phyloP scores from a whole-genome alignment of 1,284 basidiomycete genomes.

The Trichosporon ovoides region DNA sequence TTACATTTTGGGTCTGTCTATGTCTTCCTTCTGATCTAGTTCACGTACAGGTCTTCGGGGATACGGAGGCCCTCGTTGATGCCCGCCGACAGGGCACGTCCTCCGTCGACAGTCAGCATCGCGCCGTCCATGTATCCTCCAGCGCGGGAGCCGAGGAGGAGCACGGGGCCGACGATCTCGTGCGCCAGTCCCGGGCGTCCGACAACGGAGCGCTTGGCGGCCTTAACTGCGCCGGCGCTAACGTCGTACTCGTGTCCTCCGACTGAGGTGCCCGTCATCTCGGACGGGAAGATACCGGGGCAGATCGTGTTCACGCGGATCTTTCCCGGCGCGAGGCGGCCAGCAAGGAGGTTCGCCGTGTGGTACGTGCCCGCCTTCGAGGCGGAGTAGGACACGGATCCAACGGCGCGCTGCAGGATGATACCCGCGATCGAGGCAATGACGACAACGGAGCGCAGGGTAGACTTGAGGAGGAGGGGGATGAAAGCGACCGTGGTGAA shows the following conservation, averaged over 20 bases:
- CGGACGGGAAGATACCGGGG: constrained; percentile 39
- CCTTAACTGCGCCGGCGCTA: constrained; percentile 21
- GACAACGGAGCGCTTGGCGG: constrained; percentile 33
- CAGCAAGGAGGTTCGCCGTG: constrained; percentile 33
- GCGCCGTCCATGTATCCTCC: constrained; percentile 45
- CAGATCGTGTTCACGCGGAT: constrained; percentile 43
- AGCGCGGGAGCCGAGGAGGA: constrained; percentile 39
- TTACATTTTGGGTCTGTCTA: constrained; percentile 5
- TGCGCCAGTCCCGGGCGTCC: constrained; percentile 41
- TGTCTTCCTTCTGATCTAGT: constrained; percentile 5
- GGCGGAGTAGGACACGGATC: constrained; percentile 40
- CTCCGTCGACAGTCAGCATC: constrained; percentile 43
- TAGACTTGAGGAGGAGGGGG: constrained; percentile 39
- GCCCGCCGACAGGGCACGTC: constrained; percentile 37
- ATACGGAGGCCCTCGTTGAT: constrained; percentile 34
- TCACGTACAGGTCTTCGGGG: constrained; percentile 27
- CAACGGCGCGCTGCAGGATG: constrained; percentile 33
- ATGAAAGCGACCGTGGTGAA: constrained; percentile 42
- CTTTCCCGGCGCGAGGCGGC: constrained; percentile 33
- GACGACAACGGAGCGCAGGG: constrained; percentile 38
- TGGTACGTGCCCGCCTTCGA: constrained; percentile 42
- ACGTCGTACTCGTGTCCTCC: constrained; percentile 26
- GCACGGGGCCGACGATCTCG: constrained; percentile 45
- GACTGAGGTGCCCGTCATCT: constrained; percentile 35
- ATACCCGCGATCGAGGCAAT: constrained; percentile 44